phyloP scores from a whole-genome alignment of 2,329 filamentous ascomycete species.

The Cordyceps pruinosa region DNA sequence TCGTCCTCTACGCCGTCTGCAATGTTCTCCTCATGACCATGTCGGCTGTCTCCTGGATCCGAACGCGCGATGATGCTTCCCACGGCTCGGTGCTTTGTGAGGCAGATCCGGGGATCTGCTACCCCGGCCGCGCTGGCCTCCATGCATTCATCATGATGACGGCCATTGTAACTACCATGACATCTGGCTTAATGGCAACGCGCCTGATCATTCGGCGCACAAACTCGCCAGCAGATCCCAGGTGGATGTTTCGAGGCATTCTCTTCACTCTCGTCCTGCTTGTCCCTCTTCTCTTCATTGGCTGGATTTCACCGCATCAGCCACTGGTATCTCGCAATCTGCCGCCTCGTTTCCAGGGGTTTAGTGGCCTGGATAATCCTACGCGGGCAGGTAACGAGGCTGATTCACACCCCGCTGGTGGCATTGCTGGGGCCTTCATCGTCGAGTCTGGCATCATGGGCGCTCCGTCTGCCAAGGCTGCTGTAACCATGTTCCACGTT shows the following conservation, averaged over 20 bases:
- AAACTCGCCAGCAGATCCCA: slow-evolving; percentile 7
- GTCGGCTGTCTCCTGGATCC: slow-evolving; percentile 11
- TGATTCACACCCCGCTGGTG: neutral
- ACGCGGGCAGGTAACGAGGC: too few relatives aligned
- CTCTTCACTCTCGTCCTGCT: slow-evolving; percentile 19
- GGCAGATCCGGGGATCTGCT: too few relatives aligned
- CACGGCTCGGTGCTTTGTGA: too few relatives aligned
- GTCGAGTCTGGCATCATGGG: too few relatives aligned
- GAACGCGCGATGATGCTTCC: too few relatives aligned
- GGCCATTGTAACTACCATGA: slow-evolving; percentile 14
- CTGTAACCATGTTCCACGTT: slow-evolving; percentile 18
- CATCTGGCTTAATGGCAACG: slow-evolving; percentile 14
- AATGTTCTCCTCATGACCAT: slow-evolving; percentile 20
- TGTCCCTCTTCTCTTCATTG: slow-evolving; percentile 14
- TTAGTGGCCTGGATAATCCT: too few relatives aligned
- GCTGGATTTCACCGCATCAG: too few relatives aligned
- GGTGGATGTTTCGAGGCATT: slow-evolving; percentile 21
- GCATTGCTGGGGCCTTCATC: slow-evolving; percentile 1
- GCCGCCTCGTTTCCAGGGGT: too few relatives aligned
- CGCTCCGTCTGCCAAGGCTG: too few relatives aligned
- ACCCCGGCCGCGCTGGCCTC: slow-evolving; percentile 12
- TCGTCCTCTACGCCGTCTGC: slow-evolving; percentile 17
- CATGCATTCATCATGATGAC: slow-evolving; percentile 17
- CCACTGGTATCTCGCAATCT: slow-evolving; percentile 4
- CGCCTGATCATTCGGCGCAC: slow-evolving; percentile 12